Base-by-base conservation (phyloP, 2,329 filamentous ascomycete species). In the Pyrenophora seminiperda region DNA sequence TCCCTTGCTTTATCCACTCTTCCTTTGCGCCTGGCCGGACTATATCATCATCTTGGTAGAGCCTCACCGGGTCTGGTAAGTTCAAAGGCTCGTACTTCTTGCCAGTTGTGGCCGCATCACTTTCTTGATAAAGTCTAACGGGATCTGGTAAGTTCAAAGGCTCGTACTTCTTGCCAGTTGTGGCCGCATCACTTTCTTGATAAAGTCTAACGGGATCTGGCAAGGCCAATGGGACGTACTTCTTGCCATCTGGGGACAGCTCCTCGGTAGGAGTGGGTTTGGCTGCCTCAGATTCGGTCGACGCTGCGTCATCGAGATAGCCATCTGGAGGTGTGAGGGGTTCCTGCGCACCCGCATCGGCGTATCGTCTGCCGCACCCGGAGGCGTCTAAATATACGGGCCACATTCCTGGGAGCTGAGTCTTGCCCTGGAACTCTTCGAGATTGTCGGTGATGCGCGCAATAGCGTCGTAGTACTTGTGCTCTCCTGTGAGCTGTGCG, bases 321-420 rank as follows among this genome's bases (percentile, higher is more conserved):
- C 53, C 47, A 33, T 40, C 46, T 18, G 55, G 53, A 17, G 56
- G 49, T 31, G 37, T 56, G 4, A 69, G 39, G 5, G 67, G 68
- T 13, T 56, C 58, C 38, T 67, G 65, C 4, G 47, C 41, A 34
- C 62, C 50, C n/a, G 59, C 32, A 20, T 61, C 62, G n/a, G 72
- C 43, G 10, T 66, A 54, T 4, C 56, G 54, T 45, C 48, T 62
- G 30, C 68, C 68, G 47, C 72, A 75, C 4, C 72, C 72, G 14
- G 70, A 73, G 3, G 75, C 76, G 50, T 79, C 74, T 30, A 79
- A 61, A 11, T 72, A 67, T 11, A 76, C 73, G 1, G 77, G 77
- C 75, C 77, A 80, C 76, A 80, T 78, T 14, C 77, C 77, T 2
- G 76, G 75, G 1, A 79, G 66, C 31, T 71, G 66, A 0, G 77